Base-by-base conservation (phyloP, 1,139 yeast species). In the Taphrina flavorubra region DNA sequence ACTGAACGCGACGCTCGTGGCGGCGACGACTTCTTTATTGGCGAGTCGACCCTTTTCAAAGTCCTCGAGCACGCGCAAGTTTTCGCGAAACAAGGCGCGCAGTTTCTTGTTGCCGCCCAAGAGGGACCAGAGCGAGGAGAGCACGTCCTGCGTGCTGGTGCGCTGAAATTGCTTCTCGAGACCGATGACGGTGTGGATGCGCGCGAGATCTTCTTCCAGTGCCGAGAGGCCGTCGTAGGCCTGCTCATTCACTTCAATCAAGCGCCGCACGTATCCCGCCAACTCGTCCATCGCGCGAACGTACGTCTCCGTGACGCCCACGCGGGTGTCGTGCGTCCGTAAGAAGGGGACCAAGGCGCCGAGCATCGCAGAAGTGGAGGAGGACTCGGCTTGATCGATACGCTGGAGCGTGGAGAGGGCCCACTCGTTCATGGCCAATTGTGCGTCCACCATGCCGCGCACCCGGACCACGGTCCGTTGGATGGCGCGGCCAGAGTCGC, bases 391-490 rank as follows among this genome's bases (percentile, higher is more conserved):
- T 1, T 49, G 36, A 34, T 34, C n/a, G 6, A 63, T 44, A 13
- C 59, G 42, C 36, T 47, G 49, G 20, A 63, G 67, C 47, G 67
- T 36, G 14, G 36, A 13, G 46, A 63, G 37, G 18, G 67, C 67
- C 67, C 67, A 63, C 25, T 63, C 61, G 31, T 63, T 63, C 46
- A 57, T 63, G 40, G 67, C 67, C 31, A 63, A 51, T 25, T 55
- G 39, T 11, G 67, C 61, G 51, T 63, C 67, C 25, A 63, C 47
- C 37, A 63, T 18, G 46, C 61, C 60, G 37, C 59, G 34, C 8
- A 57, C 59, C 18, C 67, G 53, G 11, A 63, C 67, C 36, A 63
- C 67, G 1, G 67, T 63, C 47, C 53, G 42, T 11, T 63, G 67
- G 16, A 63, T 53, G n/a, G 61, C 67, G 8, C 67, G 37, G 14